Conservation (phyloP, 1,284 basidiomycete species). For the Somion occarium region DNA sequence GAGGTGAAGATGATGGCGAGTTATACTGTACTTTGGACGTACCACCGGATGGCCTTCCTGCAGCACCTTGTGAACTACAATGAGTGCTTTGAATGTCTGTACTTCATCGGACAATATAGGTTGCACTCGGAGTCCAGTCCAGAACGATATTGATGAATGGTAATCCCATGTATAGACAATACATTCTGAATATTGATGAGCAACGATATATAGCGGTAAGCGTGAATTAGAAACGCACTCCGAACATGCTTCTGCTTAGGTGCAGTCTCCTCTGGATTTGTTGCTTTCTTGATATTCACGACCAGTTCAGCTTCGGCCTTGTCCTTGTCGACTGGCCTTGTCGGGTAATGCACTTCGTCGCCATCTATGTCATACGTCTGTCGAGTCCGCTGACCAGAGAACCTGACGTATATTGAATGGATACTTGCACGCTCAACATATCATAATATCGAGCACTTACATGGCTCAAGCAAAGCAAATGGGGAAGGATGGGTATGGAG, state of each 20-base stretch:
- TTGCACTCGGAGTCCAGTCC: slow-evolving; percentile 92
- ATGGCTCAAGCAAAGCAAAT: neutral
- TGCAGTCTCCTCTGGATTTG: slow-evolving; percentile 86
- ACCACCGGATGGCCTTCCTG: slow-evolving; percentile 95
- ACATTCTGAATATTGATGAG: slow-evolving; percentile 56
- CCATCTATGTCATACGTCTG: slow-evolving; percentile 62
- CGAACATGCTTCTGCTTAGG: slow-evolving; percentile 97
- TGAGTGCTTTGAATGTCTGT: slow-evolving; percentile 94
- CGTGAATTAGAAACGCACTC: slow-evolving; percentile 56
- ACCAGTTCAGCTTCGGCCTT: slow-evolving; percentile 91
- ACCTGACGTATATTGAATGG: slow-evolving; percentile 19
- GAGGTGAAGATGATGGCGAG: slow-evolving; percentile 3
- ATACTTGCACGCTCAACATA: neutral
- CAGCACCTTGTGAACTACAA: slow-evolving; percentile 92
- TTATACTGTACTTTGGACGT: slow-evolving; percentile 30
- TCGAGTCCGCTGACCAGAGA: slow-evolving; percentile 27
- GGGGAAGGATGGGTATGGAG: neutral
- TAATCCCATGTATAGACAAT: slow-evolving; percentile 99
- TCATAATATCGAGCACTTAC: neutral
- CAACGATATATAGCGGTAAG: slow-evolving; percentile 4
- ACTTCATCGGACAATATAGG: slow-evolving; percentile 94
- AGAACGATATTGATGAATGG: slow-evolving; percentile 94
- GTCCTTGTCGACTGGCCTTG: slow-evolving; percentile 94
- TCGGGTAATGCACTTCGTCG: slow-evolving; percentile 84
- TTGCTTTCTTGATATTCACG: slow-evolving; percentile 95